Evolutionary conservation across 306 rosid genomes (phyloP).

Genomic region (Lathyrus oleraceus): DNA sequence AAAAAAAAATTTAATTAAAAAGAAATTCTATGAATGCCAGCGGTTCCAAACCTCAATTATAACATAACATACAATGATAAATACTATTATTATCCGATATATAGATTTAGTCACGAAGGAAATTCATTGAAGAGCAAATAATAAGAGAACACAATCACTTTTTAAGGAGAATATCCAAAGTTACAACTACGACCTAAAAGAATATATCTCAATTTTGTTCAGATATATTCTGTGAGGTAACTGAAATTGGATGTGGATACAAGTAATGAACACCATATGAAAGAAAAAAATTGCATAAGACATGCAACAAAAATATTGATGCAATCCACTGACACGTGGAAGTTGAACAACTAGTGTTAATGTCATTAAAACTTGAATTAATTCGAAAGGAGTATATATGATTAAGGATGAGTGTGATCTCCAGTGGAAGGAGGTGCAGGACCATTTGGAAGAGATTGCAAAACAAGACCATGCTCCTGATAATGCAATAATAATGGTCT

Average conservation of each 20-base stretch:
- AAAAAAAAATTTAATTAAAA: too few species aligned
- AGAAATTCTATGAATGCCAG: too few species aligned
- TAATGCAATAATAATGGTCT: conserved; percentile 37
- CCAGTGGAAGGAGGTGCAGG: background rate
- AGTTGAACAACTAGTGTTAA: too few species aligned
- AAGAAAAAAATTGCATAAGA: background rate
- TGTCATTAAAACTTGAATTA: too few species aligned
- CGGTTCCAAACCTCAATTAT: too few species aligned
- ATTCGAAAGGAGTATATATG: too few species aligned
- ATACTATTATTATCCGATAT: too few species aligned
- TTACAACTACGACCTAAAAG: background rate
- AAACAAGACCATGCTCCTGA: conserved; percentile 22
- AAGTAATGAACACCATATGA: background rate
- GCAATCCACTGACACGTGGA: background rate
- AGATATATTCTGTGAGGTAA: too few species aligned
- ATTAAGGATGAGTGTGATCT: conserved; percentile 21
- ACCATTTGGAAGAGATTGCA: conserved; percentile 35
- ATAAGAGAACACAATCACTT: background rate
- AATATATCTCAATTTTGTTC: background rate
- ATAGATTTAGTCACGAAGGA: too few species aligned
- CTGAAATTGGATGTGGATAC: conserved; percentile 23
- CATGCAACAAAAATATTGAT: conserved; percentile 18
- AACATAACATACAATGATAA: too few species aligned
- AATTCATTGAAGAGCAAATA: background rate
- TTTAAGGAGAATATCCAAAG: background rate